Conservation (phyloP, 805 yeast genomes). For the Starmerella cellae region DNA sequence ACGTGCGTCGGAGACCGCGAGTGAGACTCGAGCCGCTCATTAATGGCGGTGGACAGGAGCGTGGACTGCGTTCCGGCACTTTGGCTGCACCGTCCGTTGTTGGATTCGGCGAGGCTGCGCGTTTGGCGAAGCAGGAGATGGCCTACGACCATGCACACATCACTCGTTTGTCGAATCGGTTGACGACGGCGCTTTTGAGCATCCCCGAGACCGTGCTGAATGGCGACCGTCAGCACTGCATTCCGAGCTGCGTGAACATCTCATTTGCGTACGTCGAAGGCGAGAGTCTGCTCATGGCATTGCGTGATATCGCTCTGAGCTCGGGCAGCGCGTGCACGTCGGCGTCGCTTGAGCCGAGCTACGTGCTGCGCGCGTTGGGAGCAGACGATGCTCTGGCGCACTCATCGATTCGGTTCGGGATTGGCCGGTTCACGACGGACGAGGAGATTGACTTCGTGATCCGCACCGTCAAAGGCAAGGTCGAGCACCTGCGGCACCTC, state of each 20-base stretch:
- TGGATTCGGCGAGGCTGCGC: constrained; percentile 96
- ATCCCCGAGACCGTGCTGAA: constrained; percentile 83
- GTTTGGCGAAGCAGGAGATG: constrained; percentile 62
- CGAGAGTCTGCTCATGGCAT: constrained; percentile 92
- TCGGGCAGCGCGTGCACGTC: constrained; percentile 99
- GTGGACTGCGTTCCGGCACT: constrained; percentile 95
- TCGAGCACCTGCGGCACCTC: constrained; percentile 77
- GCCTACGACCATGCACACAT: constrained; percentile 64
- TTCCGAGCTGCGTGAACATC: constrained; percentile 90
- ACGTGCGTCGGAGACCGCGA: constrained; percentile 93
- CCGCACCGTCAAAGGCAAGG: constrained; percentile 77
- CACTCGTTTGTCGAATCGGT: constrained; percentile 52
- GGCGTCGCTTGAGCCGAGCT: constrained; percentile 94
- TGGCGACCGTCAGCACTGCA: constrained; percentile 63
- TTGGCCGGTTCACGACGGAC: constrained; percentile 94
- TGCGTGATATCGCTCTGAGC: constrained; percentile 88
- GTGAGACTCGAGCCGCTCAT: constrained; percentile 91
- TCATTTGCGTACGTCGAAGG: constrained; percentile 98
- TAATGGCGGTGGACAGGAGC: constrained; percentile 98
- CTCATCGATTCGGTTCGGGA: constrained; percentile 93
- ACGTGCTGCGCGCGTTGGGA: constrained; percentile 90
- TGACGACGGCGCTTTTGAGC: constrained; percentile 56
- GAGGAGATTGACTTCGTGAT: constrained; percentile 91
- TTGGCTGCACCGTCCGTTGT: constrained; percentile 91
- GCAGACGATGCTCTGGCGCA: constrained; percentile 98